Conservation (phyloP, 225 moss, liverwort and hornwort species). For the Neckera pumila region DNA sequence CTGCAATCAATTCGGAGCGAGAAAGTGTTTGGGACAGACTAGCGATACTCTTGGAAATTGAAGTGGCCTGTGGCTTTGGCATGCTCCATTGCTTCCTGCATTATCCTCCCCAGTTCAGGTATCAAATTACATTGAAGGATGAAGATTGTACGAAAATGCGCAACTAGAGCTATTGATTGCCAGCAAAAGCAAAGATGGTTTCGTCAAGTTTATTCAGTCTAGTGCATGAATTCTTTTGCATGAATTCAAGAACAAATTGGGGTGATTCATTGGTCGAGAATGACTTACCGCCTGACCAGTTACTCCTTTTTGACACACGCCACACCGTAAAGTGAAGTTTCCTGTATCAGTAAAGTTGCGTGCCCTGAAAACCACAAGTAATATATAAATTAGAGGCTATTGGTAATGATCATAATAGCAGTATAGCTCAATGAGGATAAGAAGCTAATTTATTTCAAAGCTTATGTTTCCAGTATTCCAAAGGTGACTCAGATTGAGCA, state of each 20-base stretch:
- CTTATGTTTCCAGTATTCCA: neutral
- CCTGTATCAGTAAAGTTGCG: constrained; percentile 90
- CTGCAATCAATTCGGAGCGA: neutral
- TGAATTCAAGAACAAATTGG: neutral
- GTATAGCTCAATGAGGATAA: neutral
- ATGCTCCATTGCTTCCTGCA: constrained; percentile 86
- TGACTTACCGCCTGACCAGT: constrained; percentile 60
- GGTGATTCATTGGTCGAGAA: neutral
- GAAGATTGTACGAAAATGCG: neutral
- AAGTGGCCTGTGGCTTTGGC: constrained; percentile 79
- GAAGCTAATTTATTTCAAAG: neutral
- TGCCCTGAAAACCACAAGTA: constrained; percentile 35
- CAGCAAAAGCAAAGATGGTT: neutral
- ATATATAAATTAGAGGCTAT: neutral
- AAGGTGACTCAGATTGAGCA: neutral
- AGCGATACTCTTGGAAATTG: constrained; percentile 83
- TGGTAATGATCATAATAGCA: neutral
- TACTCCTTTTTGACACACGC: constrained; percentile 82
- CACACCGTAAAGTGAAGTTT: constrained; percentile 87
- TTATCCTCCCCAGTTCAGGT: neutral
- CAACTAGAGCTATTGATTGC: neutral
- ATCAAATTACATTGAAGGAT: neutral
- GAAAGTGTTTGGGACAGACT: neutral
- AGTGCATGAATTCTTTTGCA: neutral
- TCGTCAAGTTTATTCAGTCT: neutral